Percentiles rank a stretch among this genome's conserved stretches.
Conservation (phyloP, 306 rosid genomes). For the Lithocarpus polystachyus region DNA sequence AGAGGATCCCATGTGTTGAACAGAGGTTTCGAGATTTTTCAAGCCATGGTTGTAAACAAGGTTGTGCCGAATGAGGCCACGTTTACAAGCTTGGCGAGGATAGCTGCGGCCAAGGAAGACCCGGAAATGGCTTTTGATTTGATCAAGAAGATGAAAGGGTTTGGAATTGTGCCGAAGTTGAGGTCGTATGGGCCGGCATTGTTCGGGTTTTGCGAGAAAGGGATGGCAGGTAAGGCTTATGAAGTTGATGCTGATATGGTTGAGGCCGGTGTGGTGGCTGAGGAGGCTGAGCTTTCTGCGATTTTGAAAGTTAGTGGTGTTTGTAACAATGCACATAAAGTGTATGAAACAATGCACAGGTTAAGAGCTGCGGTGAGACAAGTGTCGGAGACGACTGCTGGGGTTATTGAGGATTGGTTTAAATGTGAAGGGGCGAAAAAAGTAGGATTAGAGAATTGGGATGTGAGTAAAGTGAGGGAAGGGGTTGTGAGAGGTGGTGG, state of each 20-base stretch:
- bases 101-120: conserved; percentile 67
- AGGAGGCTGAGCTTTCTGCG: conserved; percentile 79
- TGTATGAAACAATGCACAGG: conserved; percentile 77
- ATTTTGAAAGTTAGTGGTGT: conserved; percentile 57
- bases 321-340: conserved; percentile 49
- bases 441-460: conserved; percentile 58
- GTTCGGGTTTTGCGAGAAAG: conserved; percentile 71
- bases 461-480: conserved; percentile 47
- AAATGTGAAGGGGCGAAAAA: conserved; percentile 45
- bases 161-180: conserved; percentile 58
- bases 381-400: conserved; percentile 32
- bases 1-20: conserved; percentile 30
- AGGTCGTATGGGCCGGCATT: conserved; percentile 88
- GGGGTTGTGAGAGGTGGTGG: conserved; percentile 74
- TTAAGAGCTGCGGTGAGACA: conserved; percentile 68
- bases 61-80: conserved; percentile 78
- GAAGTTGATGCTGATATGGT: conserved; percentile 76
- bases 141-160: conserved; percentile 28
- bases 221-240: conserved; percentile 66
- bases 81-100: conserved; percentile 78
- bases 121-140: conserved; percentile 85
- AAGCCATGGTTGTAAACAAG: conserved; percentile 56
- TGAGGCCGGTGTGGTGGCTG: conserved; percentile 53
- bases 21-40: conserved; percentile 77
- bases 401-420: background rate